Base-by-base conservation (phyloP, 1,139 yeast genomes). In the Candida sp. region DNA sequence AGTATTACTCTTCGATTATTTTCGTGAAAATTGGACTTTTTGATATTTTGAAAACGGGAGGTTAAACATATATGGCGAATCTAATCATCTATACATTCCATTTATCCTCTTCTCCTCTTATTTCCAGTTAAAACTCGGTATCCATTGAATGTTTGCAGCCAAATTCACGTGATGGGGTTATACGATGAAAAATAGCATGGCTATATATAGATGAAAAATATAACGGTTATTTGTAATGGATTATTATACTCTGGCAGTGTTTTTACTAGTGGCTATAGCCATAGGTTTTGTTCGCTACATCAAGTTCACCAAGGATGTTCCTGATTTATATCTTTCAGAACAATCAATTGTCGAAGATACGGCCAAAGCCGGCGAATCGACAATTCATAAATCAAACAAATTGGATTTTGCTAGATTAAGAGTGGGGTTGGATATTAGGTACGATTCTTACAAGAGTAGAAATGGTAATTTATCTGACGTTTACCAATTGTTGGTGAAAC, bases 381-480 rank as follows among this genome's bases (percentile, higher is more conserved):
- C 90, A 1, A 66, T 81, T 11, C 79, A 84, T 57, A 75, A 86
- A 50, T 81, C 85, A 39, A 79, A 77, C 42, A 78, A 82, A 54
- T 73, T 82, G 21, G 87, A 85, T 35, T 75, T 75, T 54, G 82
- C 84, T 3, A 64, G 76, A 47, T 66, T 85, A 37, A 70, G 84
- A 22, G 79, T 86, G 1, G 95, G 95, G 0, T 64, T 86, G 40
- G 81, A 80, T 38, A 75, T 86, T 22, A 70, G 87, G 43, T 72
- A 73, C 46, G 72, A 77, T 41, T 82, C 77, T 32, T 85, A 83
- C 60, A 81, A 79, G 53, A 54, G 84, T 21, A 68, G 93, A 50
- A 82, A 82, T 55, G 93, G 93, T 6, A 82, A 81, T 50, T 61
- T 84, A 44, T 74, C 80, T 53, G 95, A 84, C 61, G 60, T 84